Evolutionary conservation across 768 basidiomycete species (phyloP).

Genomic region (Mrakia gelida): DNA sequence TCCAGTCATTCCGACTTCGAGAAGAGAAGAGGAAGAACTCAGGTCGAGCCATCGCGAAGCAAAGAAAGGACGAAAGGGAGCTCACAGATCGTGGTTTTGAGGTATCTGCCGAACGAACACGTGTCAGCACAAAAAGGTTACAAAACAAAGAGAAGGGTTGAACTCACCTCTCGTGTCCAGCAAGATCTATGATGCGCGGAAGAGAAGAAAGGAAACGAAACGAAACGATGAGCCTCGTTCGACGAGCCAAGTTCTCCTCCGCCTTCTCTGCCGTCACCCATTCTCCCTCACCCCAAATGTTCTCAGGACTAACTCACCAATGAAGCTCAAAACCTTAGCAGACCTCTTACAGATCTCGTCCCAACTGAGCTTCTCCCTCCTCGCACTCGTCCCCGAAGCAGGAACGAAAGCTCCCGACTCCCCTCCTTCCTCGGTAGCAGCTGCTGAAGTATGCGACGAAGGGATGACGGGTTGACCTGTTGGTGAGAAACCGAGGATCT

Average conservation of each 20-base stretch:
- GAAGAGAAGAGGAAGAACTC: not conserved
- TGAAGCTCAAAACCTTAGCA: constrained; percentile 91
- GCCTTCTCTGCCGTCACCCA: too few relatives aligned
- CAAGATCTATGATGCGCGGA: constrained; percentile 56
- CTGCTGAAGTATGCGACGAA: constrained; percentile 43
- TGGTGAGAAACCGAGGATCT: constrained; percentile 85
- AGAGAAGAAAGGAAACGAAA: not conserved
- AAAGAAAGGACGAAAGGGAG: too few relatives aligned
- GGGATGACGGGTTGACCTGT: constrained; percentile 76
- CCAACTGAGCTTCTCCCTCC: constrained; percentile 83
- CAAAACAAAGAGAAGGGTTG: too few relatives aligned
- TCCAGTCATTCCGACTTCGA: constrained; percentile 72
- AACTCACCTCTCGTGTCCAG: constrained; percentile 83
- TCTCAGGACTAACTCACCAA: constrained; percentile 50
- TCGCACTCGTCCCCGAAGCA: not conserved
- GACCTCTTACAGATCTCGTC: constrained; percentile 85
- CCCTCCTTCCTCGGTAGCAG: constrained; percentile 35
- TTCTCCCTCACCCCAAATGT: too few relatives aligned
- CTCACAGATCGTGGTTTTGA: constrained; percentile 27
- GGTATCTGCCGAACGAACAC: not conserved
- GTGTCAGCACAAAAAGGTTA: too few relatives aligned
- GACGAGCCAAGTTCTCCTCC: not conserved
- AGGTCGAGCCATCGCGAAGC: not conserved
- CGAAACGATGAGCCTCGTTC: not conserved
- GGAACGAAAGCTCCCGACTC: not conserved